Base-by-base conservation (phyloP, 2,329 filamentous ascomycete species). In the Ophiostoma sp. region DNA sequence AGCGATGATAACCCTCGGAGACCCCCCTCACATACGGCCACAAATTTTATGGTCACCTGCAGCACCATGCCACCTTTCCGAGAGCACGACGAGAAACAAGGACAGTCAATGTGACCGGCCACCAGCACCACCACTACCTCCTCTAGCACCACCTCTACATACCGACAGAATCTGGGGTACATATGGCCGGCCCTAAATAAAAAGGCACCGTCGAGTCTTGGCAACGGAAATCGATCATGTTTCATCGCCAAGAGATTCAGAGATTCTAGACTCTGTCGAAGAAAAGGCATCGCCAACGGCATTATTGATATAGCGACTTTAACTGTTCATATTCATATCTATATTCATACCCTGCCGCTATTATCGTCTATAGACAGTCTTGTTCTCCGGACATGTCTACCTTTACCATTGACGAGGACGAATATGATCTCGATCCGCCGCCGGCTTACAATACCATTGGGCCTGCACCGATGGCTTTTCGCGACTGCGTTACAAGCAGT, bases 191-290 rank as follows among this genome's bases (percentile, higher is more conserved):
- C 17, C 17, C 52, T 57, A 57, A 4, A 57, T 57, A 57, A 57
- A 57, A 27, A 57, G 52, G 23, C 52, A 57, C 52, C 52, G 23
- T 57, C 52, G 52, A 27, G 52, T 57, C 52, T 57, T 57, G 52
- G 52, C 52, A 57, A 57, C 52, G 52, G 52, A 57, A 57, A 57
- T 57, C 52, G 23, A 57, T 57, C 52, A 15, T 57, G 52, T 57
- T 57, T 57, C 52, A 57, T 27, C 13, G 52, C 52, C 52, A 57
- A 57, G 52, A 57, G 23, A 57, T 27, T 57, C 23, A 23, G 3
- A n/a, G 52, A 27, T 27, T 57, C 52, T 57, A 57, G 52, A 57
- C 52, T 57, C 5, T 20, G 15, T n/a, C 44, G 17, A 48, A 48
- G 44, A 48, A 48, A 48, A 48, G 13, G 4, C 44, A 48, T 48